phyloP scores from a whole-genome alignment of 2,329 filamentous ascomycete genomes.

The Aspergillus candidus region DNA sequence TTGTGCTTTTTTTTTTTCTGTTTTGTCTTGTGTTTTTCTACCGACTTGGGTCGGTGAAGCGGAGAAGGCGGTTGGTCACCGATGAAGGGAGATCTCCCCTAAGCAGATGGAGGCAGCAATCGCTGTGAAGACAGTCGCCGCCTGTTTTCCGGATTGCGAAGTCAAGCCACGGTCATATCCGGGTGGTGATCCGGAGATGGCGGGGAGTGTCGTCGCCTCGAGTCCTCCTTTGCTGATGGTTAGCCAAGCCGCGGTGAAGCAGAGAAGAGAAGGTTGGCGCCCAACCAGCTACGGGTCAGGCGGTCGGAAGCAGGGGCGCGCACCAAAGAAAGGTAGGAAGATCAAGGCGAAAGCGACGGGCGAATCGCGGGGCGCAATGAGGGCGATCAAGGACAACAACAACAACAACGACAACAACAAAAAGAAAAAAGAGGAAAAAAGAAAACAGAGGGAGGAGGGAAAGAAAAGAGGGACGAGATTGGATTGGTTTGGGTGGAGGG shows the following conservation, averaged over 20 bases:
- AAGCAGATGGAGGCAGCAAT: constrained; percentile 18
- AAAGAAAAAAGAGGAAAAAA: constrained; percentile 1
- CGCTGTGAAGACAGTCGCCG: constrained; percentile 19
- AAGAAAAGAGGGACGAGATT: neutral
- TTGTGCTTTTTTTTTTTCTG: neutral
- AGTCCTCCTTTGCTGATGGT: neutral
- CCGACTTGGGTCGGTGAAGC: no score
- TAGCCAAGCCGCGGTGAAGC: no score
- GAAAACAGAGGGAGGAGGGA: neutral
- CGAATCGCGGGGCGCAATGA: no score
- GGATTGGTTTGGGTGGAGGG: constrained; percentile 4
- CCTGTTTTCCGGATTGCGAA: constrained; percentile 17
- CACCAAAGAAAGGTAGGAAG: no score
- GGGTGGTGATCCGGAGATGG: neutral
- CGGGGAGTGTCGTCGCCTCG: neutral
- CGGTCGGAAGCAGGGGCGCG: no score
- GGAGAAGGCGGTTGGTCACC: no score
- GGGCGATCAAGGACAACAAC: no score
- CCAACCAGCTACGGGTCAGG: no score
- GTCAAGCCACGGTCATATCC: constrained; percentile 27
- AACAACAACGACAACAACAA: neutral
- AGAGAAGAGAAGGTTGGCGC: no score
- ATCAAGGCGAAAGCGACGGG: no score
- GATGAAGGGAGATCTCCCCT: neutral
- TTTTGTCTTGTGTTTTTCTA: neutral